Base-by-base conservation (phyloP, 1,139 yeast genomes). In the Meyerozyma athensensis region DNA sequence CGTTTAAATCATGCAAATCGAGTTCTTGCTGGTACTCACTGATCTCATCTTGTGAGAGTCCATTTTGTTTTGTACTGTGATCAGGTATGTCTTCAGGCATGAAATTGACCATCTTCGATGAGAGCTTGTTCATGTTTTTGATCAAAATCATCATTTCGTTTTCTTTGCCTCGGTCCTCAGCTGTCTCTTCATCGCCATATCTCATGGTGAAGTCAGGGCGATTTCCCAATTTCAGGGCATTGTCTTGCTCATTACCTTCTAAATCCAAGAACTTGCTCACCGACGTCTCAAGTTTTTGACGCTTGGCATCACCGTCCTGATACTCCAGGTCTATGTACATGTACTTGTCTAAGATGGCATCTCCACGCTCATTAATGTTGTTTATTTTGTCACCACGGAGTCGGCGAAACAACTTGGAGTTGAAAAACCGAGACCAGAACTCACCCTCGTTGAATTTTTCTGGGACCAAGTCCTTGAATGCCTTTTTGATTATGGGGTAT, bases 361-460 rank as follows among this genome's bases (percentile, higher is more conserved):
- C 98, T 37, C 94, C 90, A 43, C 95, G 74, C 46, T 86, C 89
- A 48, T 80, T 81, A 2, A 77, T 62, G 52, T 80, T 78, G 37
- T 67, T 67, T 38, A 87, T 75, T 47, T 81, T 81, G 55, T 92
- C 98, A 42, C 99, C 98, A 54, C 96, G 74, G 31, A 92, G 67
- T 51, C 92, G 77, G 49, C 97, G 72, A 54, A 90, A 92, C 42
- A 92, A 63, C 50, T 89, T 82, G 1, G 97, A 87, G 50, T 86
- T 81, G 67, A 92, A 92, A 54, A 92, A 94, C 44, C 97, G 69
- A n/a, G 95, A 85, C 98, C 99, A 92, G 50, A 92, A 92, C 53
- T 86, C 95, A 26, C 94, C 92, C 57, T 90, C 97, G 36, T 77
- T 74, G 43, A 92, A 72, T 45, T 82, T 81, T 2, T 48, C 52